phyloP scores from a whole-genome alignment of 1,284 basidiomycete genomes.

The Naganishia albida region DNA sequence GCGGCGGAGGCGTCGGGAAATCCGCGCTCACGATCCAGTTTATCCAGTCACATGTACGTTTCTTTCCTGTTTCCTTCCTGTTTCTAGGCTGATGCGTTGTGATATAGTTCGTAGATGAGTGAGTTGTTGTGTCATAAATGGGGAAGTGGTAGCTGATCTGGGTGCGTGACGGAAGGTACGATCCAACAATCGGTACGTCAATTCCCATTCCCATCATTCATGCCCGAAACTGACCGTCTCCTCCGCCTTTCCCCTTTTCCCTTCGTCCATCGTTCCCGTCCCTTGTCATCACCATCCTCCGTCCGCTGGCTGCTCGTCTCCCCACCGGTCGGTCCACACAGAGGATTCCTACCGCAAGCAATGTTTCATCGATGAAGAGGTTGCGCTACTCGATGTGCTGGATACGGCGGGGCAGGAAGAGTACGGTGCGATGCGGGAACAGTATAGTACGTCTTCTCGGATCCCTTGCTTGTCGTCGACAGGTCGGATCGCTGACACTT shows the following conservation, averaged over 20 bases:
- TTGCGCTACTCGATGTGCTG: slow-evolving; percentile 60
- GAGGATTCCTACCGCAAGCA: slow-evolving; percentile 59
- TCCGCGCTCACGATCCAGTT: slow-evolving; percentile 60
- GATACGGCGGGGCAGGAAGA: slow-evolving; percentile 60
- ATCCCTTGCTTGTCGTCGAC: slow-evolving; percentile 16
- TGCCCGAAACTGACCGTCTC: background rate
- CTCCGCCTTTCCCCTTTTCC: no score
- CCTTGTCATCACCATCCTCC: background rate
- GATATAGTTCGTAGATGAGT: slow-evolving; percentile 58
- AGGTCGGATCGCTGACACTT: no score
- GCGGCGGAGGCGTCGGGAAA: slow-evolving; percentile 60
- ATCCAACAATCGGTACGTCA: slow-evolving; percentile 33
- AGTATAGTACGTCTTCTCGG: slow-evolving; percentile 60
- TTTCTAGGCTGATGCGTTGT: background rate
- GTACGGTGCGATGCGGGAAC: slow-evolving; percentile 52
- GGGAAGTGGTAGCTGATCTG: background rate
- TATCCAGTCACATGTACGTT: slow-evolving; percentile 52
- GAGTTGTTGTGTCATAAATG: slow-evolving; percentile 9
- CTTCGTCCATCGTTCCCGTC: no score
- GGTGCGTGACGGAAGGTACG: slow-evolving; percentile 20
- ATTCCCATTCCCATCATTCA: no score
- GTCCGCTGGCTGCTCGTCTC: background rate
- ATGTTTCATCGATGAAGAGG: slow-evolving; percentile 61
- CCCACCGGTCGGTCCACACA: background rate
- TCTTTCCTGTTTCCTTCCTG: background rate